These are phyloP conservation scores for Filosporella fistucella DNA, from an alignment of 495 filamentous ascomycete genomes.

Conservation along the genomic window DNA sequence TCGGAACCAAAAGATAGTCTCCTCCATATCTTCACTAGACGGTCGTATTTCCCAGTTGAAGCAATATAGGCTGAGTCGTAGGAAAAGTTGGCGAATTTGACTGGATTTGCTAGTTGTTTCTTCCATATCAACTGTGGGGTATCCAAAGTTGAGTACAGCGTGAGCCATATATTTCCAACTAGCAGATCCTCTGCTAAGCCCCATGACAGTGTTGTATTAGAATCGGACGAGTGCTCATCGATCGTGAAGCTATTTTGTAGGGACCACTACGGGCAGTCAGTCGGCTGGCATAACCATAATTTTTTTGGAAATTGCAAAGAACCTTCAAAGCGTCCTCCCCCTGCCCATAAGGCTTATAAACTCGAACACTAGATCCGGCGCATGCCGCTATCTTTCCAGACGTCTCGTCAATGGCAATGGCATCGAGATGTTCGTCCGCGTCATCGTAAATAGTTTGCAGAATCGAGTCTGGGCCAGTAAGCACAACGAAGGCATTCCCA, in stretches of 20 bases:
- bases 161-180: constrained; percentile 64
- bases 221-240: constrained; percentile 29
- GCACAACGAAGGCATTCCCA: constrained; percentile 79
- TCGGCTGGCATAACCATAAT: constrained; percentile 30
- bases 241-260: constrained; percentile 31
- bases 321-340: constrained; percentile 67
- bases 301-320: constrained; percentile 4
- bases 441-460: constrained; percentile 91
- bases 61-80: constrained; percentile 83
- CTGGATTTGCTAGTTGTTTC: constrained; percentile 64
- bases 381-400: constrained; percentile 83
- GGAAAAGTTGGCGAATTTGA: constrained; percentile 75
- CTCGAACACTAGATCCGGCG: constrained; percentile 57
- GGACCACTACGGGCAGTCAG: constrained; percentile 44
- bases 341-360: constrained; percentile 75
- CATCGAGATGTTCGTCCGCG: constrained; percentile 63
- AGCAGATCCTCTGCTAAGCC: constrained; percentile 78
- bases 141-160: constrained; percentile 61
- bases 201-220: constrained; percentile 74
- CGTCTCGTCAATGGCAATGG: constrained; percentile 70
- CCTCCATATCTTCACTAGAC: constrained; percentile 89
- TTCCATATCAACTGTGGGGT: constrained; percentile 62
- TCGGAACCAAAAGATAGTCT: constrained; percentile 78
- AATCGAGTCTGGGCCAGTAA: constrained; percentile 67
- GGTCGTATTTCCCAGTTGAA: constrained; percentile 73